Evolutionary conservation across 257 asterid species (phyloP).

Genomic region (Coffea eugenioides): DNA sequence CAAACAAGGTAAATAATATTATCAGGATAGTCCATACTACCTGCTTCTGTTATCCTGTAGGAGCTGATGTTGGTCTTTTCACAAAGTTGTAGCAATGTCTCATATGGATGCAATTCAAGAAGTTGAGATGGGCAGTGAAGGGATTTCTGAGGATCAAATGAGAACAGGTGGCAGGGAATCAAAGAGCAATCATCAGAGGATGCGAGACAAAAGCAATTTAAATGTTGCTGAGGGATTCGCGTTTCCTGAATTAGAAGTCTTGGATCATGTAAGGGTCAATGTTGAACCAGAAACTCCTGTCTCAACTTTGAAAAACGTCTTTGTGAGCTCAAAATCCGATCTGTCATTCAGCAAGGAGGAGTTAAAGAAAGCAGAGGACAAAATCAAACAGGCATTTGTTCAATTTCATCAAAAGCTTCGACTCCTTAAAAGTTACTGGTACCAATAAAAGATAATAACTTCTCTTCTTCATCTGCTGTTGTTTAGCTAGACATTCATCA

Average conservation of each 20-base stretch:
- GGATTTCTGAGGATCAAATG: conserved; percentile 12
- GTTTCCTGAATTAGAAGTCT: conserved; percentile 52
- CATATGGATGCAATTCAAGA: conserved; percentile 59
- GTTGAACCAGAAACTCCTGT: conserved; percentile 65
- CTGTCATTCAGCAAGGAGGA: conserved; percentile 59
- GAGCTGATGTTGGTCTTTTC: neutral
- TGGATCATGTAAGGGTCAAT: conserved; percentile 66
- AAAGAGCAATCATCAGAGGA: neutral
- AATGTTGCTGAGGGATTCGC: conserved; percentile 6
- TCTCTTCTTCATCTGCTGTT: neutral
- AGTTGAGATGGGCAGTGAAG: conserved; percentile 55
- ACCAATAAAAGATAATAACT: neutral
- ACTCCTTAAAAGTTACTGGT: conserved; percentile 69
- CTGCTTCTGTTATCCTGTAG: neutral
- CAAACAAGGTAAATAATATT: conserved; percentile 42
- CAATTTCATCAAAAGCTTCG: conserved; percentile 67
- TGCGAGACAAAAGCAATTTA: conserved; percentile 11
- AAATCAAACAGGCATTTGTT: conserved; percentile 54
- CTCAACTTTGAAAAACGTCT: conserved; percentile 52
- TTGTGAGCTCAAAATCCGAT: conserved; percentile 39
- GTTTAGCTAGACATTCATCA: neutral
- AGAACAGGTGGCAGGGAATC: conserved; percentile 1
- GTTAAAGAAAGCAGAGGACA: conserved; percentile 61
- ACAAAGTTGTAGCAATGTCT: conserved; percentile 23
- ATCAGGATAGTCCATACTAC: neutral